Evolutionary conservation across 139 green algal species (phyloP), one percentile per base, ranked within the genome.

Genomic region (Nannochloris sp.): DNA sequence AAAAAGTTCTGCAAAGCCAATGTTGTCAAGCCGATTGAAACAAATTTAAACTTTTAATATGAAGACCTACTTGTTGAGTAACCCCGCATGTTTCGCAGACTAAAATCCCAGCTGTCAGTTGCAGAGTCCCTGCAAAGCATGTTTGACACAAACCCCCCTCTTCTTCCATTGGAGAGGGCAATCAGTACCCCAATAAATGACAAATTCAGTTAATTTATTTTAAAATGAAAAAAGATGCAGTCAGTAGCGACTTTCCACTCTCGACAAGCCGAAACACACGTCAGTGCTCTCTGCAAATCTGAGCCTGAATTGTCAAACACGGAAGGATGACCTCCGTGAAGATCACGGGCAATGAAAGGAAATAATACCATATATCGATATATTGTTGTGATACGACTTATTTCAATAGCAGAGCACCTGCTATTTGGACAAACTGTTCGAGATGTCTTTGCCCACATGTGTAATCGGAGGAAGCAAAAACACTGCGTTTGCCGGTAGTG

Each of bases 11-110:
- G n/a, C 46, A 53, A 53, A 25, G 6, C 10, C 46, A 53, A 53
- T 0, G 8, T 11, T 40, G 8, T 25, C 0, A 19, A 23, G 37
- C 5, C 15, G 4, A 14, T n/a, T n/a, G 27, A 12, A n/a, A 29
- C 11, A 57, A 29, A 12, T 67, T 31, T 8, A 16, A 9, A 34
- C 10, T 29, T 12, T 23, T 34, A 58, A 58, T 19, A 36, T 29
- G 3, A 29, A 37, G 8, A 34, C 23, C 21, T 19, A 37, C 72
- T 71, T 79, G 72, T 15, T 44, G 16, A 14, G 65, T 34, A 21
- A 21, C 67, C 10, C 72, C 72, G 51, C 72, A 79, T 5, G 57
- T 55, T 7, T 73, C 69, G 29, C 72, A 79, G 5, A 78, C 61
- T 37, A 79, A 56, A 53, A 77, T 72, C 15, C 72, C 72, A 31